Base-by-base conservation (phyloP, 345 rosid species). In the Lepidium didymum region DNA sequence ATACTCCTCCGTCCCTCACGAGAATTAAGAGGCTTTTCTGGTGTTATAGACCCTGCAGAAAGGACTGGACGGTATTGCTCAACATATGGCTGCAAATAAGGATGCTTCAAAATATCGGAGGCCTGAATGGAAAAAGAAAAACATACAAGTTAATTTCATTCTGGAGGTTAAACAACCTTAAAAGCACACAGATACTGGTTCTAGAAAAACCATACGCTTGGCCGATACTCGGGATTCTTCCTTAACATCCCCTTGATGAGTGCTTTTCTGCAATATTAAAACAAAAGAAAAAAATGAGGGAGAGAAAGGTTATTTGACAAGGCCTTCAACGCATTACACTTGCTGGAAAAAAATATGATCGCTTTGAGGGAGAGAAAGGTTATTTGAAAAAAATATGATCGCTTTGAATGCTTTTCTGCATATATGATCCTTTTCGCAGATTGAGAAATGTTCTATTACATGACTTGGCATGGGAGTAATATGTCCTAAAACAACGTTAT, bases 181-280 rank as follows among this genome's bases (percentile, higher is more conserved):
- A n/a, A n/a, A 69, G 69, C 54, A 62, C 74, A 72, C 5, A 45
- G 10, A 49, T 37, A 27, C 29, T 50, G 45, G 46, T 64, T 16
- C 31, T 50, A 37, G 69, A 68, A 55, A 63, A 82, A 19, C 13
- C 88, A 82, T 83, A 94, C 97, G 76, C 76, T 91, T 62, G 99
- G 99, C 56, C 99, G 92, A 77, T 88, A 96, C 81, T 91, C 97
- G 0, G 99, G 99, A 69, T 82, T 91, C 85, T 94, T 94, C 75
- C 99, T 83, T 75, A 94, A 79, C 99, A 94, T 94, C 64, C 96
- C 88, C 72, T 90, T 94, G 77, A 94, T 94, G 51, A 94, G 79
- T 36, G 83, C 69, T 81, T 94, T 94, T 80, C 99, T 94, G 92
- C 57, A 44, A 55, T 53, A 64, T 66, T 19, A 45, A 71, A 69